phyloP scores from a whole-genome alignment of 257 asterid genomes.

The Asclepias syriaca region DNA sequence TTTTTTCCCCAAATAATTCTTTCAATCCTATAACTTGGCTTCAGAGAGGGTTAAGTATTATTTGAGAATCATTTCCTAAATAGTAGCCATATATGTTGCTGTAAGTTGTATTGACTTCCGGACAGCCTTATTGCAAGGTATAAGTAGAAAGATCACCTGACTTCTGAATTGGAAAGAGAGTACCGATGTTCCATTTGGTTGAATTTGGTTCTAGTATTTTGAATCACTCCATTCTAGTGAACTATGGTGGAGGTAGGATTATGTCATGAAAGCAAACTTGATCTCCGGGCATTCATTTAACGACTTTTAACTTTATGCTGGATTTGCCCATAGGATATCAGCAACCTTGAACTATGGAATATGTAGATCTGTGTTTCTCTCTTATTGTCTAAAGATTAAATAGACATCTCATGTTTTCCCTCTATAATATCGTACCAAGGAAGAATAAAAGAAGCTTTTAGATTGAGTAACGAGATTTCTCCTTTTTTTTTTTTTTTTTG shows the following conservation, averaged over 20 bases:
- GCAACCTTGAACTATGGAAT: neutral
- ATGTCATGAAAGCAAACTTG: neutral
- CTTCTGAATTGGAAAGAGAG: neutral
- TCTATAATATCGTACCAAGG: neutral
- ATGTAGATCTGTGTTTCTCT: neutral
- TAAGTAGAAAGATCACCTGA: neutral
- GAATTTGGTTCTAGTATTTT: neutral
- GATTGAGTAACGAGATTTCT: neutral
- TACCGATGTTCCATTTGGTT: neutral
- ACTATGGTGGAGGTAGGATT: neutral
- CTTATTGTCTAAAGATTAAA: neutral
- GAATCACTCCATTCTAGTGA: neutral
- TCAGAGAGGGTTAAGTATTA: neutral
- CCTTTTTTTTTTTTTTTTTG: too few relatives aligned
- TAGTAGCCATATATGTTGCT: neutral
- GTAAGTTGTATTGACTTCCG: neutral
- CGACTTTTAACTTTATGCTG: neutral
- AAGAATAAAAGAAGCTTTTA: constrained; percentile 1
- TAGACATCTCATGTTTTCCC: neutral
- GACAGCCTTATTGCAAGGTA: neutral
- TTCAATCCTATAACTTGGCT: neutral
- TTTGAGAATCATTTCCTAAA: neutral
- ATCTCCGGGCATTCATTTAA: neutral
- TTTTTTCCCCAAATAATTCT: neutral
- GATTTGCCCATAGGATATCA: neutral